A percentile compares a stretch with the other conserved stretches of the same genome.
phyloP scores from a whole-genome alignment of 495 filamentous ascomycete species.

The Aspergillus bertholletiae region DNA sequence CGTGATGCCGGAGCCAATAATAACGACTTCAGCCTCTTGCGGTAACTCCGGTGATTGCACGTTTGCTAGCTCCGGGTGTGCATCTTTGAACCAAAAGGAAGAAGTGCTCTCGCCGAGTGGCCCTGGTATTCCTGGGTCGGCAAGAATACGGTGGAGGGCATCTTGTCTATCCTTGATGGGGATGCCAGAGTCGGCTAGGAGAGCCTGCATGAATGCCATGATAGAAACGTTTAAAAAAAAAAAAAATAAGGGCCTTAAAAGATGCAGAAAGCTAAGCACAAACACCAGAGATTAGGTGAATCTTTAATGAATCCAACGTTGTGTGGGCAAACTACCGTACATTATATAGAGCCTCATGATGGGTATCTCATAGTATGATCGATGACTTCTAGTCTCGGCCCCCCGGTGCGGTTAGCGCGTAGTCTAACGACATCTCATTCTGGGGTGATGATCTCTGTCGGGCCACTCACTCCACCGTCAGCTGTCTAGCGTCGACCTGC shows the following conservation, averaged over 20 bases:
- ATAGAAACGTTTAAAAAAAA: neutral
- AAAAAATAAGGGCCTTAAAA: neutral
- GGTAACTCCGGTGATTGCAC: conserved; percentile 60
- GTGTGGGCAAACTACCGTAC: no score
- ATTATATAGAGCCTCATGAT: no score
- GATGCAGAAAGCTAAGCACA: no score
- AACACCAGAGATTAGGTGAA: no score
- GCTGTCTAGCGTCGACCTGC: neutral
- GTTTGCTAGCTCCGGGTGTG: conserved; percentile 53
- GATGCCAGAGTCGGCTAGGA: conserved; percentile 17
- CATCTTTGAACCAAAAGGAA: conserved; percentile 70
- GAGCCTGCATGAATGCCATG: conserved; percentile 23
- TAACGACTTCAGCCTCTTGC: conserved; percentile 54
- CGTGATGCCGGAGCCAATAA: conserved; percentile 71
- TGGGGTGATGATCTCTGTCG: no score
- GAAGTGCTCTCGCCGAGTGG: conserved; percentile 45
- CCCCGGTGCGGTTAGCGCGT: no score
- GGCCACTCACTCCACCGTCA: no score
- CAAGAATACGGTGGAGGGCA: conserved; percentile 22
- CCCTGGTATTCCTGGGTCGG: conserved; percentile 32
- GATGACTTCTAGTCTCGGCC: no score
- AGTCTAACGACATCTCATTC: no score
- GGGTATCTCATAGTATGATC: no score
- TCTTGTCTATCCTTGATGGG: conserved; percentile 17
- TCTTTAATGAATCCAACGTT: no score